phyloP scores from a whole-genome alignment of 2,329 filamentous ascomycete species.

The Xylariaceae sp. region DNA sequence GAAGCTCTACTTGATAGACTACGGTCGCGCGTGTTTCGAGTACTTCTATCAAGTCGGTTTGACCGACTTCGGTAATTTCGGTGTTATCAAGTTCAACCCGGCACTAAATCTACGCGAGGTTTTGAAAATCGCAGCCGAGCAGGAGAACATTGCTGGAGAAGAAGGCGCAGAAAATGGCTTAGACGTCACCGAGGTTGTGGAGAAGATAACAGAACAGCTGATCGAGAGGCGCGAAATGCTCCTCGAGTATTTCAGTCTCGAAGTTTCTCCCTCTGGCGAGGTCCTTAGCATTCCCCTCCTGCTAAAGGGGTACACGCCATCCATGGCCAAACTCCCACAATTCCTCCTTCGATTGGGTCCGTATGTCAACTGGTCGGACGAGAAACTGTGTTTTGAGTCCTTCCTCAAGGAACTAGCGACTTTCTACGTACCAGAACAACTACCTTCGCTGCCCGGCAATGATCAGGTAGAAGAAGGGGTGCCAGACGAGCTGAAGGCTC shows the following conservation, averaged over 20 bases:
- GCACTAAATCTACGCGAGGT: constrained; percentile 66
- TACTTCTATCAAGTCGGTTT: constrained; percentile 95
- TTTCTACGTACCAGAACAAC: constrained; percentile 84
- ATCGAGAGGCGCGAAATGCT: constrained; percentile 79
- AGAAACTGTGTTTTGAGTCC: constrained; percentile 77
- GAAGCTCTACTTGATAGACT: constrained; percentile 88
- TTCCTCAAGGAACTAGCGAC: constrained; percentile 82
- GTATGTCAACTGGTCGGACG: constrained; percentile 77
- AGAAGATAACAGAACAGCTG: constrained; percentile 61
- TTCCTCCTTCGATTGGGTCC: constrained; percentile 88
- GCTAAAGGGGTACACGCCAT: constrained; percentile 82
- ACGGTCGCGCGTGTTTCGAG: constrained; percentile 78
- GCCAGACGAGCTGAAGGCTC: constrained; percentile 47
- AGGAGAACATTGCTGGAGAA: constrained; percentile 53
- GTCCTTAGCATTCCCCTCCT: constrained; percentile 76
- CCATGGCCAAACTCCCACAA: constrained; percentile 76
- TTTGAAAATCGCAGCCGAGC: constrained; percentile 65
- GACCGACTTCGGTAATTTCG: constrained; percentile 95
- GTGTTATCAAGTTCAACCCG: constrained; percentile 72
- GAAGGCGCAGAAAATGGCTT: constrained; percentile 44
- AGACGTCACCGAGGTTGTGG: constrained; percentile 60
- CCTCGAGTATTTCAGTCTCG: constrained; percentile 83
- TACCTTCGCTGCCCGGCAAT: constrained; percentile 48
- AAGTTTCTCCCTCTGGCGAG: constrained; percentile 72
- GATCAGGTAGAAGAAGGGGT: constrained; percentile 37